phyloP scores from a whole-genome alignment of 176 grass and related monocot genomes.

The Oryza glaberrima region DNA sequence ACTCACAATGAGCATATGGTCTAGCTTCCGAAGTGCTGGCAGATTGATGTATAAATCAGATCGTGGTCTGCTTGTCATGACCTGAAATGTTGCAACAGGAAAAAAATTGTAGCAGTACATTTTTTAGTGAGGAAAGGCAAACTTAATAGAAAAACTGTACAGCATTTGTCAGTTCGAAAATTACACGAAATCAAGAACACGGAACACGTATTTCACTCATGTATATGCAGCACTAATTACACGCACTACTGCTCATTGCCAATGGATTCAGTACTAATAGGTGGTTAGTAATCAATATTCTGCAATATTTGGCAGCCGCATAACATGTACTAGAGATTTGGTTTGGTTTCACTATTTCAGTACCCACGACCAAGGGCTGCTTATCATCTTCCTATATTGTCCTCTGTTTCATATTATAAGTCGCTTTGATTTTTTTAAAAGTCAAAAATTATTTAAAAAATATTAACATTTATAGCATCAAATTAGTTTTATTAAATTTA shows the following conservation, averaged over 20 bases:
- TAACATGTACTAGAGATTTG: neutral
- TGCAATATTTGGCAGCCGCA: neutral
- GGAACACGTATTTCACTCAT: neutral
- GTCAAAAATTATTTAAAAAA: too few relatives aligned
- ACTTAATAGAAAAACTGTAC: neutral
- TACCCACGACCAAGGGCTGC: neutral
- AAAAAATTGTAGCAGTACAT: neutral
- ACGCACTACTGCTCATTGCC: neutral
- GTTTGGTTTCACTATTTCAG: constrained; percentile 22
- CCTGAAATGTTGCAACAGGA: constrained; percentile 42
- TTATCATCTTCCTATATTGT: neutral
- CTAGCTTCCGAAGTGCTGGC: constrained; percentile 87
- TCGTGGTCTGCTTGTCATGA: constrained; percentile 88
- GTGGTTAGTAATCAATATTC: neutral
- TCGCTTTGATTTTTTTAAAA: too few relatives aligned
- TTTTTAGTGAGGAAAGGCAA: neutral
- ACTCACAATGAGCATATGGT: constrained; percentile 97
- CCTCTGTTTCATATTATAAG: too few relatives aligned
- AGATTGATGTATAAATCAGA: constrained; percentile 86
- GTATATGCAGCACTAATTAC: too few relatives aligned
- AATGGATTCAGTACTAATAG: neutral
- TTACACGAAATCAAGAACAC: neutral
- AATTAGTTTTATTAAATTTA: too few relatives aligned
- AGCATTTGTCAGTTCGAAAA: neutral
- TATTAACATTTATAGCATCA: too few relatives aligned